phyloP scores from a whole-genome alignment of 169 alveolate genomes.

The Cardiosporidium cionae region DNA sequence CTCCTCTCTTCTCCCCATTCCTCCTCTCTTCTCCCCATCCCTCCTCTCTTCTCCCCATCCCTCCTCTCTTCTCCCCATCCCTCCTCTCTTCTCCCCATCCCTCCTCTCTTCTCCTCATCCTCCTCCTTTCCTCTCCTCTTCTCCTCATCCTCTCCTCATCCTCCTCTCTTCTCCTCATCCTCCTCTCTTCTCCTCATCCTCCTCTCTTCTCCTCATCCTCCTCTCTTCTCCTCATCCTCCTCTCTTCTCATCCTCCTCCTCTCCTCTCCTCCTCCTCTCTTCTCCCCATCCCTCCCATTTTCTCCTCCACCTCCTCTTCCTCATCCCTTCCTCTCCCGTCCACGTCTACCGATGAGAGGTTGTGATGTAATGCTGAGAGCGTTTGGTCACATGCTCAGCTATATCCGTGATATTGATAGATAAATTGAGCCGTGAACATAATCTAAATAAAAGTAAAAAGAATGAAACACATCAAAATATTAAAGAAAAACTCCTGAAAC shows the following conservation, averaged over 20 bases:
- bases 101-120: too few species aligned
- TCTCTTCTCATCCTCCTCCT: not conserved
- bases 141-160: not conserved
- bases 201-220: not conserved
- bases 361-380: conserved; percentile 38
- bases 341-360: conserved; percentile 35
- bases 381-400: conserved; percentile 46
- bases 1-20: not conserved
- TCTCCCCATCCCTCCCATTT: not conserved
- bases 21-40: not conserved
- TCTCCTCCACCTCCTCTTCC: not conserved
- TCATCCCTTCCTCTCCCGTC: not conserved
- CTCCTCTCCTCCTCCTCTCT: not conserved
- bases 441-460: conserved; percentile 34
- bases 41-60: too few species aligned
- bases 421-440: conserved; percentile 40
- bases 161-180: not conserved
- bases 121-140: too few species aligned
- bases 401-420: conserved; percentile 44
- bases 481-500: too few species aligned
- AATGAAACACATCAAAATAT: too few species aligned
- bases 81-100: too few species aligned
- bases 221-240: not conserved
- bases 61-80: too few species aligned
- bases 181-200: not conserved